phyloP scores from a whole-genome alignment of 1,284 basidiomycete species.

The Stygiomarasmius scandens region DNA sequence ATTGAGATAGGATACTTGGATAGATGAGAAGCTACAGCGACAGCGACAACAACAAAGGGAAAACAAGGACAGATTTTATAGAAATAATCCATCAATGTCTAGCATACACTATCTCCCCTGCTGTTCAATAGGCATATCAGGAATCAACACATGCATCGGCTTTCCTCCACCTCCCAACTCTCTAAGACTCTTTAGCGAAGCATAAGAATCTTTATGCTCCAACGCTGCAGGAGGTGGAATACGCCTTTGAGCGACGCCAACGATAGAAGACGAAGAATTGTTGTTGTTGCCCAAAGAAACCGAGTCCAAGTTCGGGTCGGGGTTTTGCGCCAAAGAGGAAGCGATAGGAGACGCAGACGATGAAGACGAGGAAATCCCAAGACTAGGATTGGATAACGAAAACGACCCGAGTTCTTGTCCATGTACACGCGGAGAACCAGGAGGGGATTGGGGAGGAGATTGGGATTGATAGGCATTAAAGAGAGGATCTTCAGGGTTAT shows the following conservation, averaged over 20 bases:
- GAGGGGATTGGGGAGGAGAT: too few relatives aligned
- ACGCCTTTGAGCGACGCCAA: not conserved
- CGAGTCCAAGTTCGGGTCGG: too few relatives aligned
- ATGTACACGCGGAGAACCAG: too few relatives aligned
- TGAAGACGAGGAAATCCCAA: not conserved
- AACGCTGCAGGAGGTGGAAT: not conserved
- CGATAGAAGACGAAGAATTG: slow-evolving; percentile 3
- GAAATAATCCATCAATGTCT: too few relatives aligned
- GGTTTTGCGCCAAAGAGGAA: slow-evolving; percentile 1
- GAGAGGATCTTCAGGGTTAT: slow-evolving; percentile 7
- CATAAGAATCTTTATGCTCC: slow-evolving; percentile 12
- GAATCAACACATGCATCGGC: slow-evolving; percentile 17
- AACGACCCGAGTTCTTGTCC: too few relatives aligned
- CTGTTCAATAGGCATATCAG: slow-evolving; percentile 16
- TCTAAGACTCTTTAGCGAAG: slow-evolving; percentile 7
- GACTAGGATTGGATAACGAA: not conserved
- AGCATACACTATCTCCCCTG: not conserved
- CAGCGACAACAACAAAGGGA: not conserved
- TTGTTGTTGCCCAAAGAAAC: too few relatives aligned
- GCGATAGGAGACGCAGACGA: not conserved
- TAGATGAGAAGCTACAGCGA: not conserved
- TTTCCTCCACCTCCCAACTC: slow-evolving; percentile 12
- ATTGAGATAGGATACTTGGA: too few relatives aligned
- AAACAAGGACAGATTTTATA: not conserved
- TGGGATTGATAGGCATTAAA: not conserved